Evolutionary conservation across 805 yeast genomes (phyloP).

Genomic region (Brettanomyces custersianus): DNA sequence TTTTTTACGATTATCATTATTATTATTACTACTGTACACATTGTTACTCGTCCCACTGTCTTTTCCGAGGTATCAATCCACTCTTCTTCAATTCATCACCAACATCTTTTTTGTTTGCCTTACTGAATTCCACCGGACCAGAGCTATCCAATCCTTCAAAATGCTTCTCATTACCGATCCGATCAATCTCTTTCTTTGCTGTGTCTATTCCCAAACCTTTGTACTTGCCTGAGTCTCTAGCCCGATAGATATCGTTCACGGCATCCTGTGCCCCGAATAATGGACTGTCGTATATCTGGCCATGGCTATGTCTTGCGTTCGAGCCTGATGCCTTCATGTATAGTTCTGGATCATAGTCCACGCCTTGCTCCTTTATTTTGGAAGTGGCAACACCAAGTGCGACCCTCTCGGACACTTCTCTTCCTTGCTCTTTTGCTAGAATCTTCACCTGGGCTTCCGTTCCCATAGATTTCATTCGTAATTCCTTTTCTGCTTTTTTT

Average conservation of each 20-base stretch:
- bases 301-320: conserved; percentile 30
- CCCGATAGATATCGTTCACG: conserved; percentile 39
- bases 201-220: conserved; percentile 12
- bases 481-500: conserved; percentile 37
- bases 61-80: conserved; percentile 5
- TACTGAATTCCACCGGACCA: conserved; percentile 22
- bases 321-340: conserved; percentile 36
- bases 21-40: too few species aligned
- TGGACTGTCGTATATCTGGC: conserved; percentile 50
- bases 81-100: not conserved
- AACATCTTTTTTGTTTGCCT: conserved; percentile 7
- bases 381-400: conserved; percentile 34
- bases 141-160: conserved; percentile 1
- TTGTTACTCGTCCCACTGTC: conserved; percentile 1
- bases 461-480: conserved; percentile 34
- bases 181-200: conserved; percentile 10
- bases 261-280: conserved; percentile 46
- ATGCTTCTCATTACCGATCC: conserved; percentile 13
- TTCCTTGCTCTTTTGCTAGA: conserved; percentile 34
- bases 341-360: conserved; percentile 49
- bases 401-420: conserved; percentile 50
- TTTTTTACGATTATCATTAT: too few species aligned
- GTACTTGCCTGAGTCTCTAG: conserved; percentile 15
- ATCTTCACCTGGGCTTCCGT: conserved; percentile 33
- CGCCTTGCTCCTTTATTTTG: not conserved